Base-by-base conservation (phyloP, 2,329 filamentous ascomycete genomes). In the Pseudogymnoascus sp. region DNA sequence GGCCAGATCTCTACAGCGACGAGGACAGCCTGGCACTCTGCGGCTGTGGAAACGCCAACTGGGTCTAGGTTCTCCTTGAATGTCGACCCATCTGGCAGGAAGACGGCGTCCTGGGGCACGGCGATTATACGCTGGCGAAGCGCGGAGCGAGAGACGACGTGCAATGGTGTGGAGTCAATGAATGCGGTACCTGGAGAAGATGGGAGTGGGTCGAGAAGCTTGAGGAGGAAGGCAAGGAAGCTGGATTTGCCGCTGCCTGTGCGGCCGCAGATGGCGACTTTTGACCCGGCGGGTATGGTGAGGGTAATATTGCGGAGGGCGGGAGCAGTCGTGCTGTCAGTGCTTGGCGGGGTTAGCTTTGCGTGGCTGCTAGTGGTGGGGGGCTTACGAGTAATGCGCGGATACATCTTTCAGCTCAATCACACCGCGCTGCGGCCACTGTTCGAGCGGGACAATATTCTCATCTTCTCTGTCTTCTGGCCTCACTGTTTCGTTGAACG, bases 31-130 rank as follows among this genome's bases (percentile, higher is more conserved):
- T 46, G 46, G 6, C 64, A 64, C 2, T 66, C 65, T 16, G 12
- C 22, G 6, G 60, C 40, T 64, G 73, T 74, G 1, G 76, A 73
- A 0, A 65, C 59, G 1, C 65, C 63, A 12, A 72, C 71, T 0
- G 79, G 78, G 63, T 82, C 80, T 0, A 82, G 73, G 62, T 82
- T 81, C 6, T 69, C 61, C 28, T 70, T 72, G 64, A 79, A 74
- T 1, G 73, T 76, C 53, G 74, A 76, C 5, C 74, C 76, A 37
- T 76, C 78, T 0, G 78, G 78, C 1, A 84, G 70, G 69, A 85
- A 83, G 2, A 82, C 77, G 0, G 81, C 70, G 4, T 85, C 82
- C 68, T 85, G 82, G 0, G 82, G 80, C 0, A 85, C 72, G 4
- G 80, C 79, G 43, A 82, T 80, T 38, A 85, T 72, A 0, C 77